These are phyloP conservation scores for Saccharum officinarum DNA, from an alignment of 176 grass and related monocot genomes.

Conservation along the genomic window DNA sequence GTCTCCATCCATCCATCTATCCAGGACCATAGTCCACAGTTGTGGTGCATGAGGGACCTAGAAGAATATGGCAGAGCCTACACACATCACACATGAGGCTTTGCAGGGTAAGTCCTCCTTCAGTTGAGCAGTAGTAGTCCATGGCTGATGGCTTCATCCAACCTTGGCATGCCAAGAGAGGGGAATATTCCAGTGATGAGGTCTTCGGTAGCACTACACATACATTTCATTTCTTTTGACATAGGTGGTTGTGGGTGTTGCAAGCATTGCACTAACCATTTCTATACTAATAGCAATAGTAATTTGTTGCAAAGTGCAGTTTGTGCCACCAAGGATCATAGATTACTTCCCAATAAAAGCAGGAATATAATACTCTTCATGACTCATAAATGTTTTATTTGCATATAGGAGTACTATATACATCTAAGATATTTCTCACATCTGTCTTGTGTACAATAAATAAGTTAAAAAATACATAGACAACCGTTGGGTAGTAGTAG, in stretches of 20 bases:
- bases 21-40: slow-evolving; percentile 50
- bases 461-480: neutral
- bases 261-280: neutral
- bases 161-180: neutral
- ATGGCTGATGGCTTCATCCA: slow-evolving; percentile 1
- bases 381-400: neutral
- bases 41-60: slow-evolving; percentile 31
- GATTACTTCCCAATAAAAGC: neutral
- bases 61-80: slow-evolving; percentile 41
- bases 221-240: slow-evolving; percentile 4
- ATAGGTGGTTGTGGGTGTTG: slow-evolving; percentile 16
- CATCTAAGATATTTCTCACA: neutral
- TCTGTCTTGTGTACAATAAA: slow-evolving; percentile 29
- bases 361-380: neutral
- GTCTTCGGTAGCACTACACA: slow-evolving; percentile 14
- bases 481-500: slow-evolving; percentile 24
- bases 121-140: no score
- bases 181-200: neutral
- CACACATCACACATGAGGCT: slow-evolving; percentile 24
- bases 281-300: neutral
- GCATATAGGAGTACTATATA: neutral
- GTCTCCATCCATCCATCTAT: slow-evolving; percentile 41
- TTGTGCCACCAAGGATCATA: neutral
- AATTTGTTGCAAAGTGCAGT: neutral
- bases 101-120: neutral